Evolutionary conservation across 2,329 filamentous ascomycete genomes (phyloP).

Genomic region (Aspergillus novoparasiticus): DNA sequence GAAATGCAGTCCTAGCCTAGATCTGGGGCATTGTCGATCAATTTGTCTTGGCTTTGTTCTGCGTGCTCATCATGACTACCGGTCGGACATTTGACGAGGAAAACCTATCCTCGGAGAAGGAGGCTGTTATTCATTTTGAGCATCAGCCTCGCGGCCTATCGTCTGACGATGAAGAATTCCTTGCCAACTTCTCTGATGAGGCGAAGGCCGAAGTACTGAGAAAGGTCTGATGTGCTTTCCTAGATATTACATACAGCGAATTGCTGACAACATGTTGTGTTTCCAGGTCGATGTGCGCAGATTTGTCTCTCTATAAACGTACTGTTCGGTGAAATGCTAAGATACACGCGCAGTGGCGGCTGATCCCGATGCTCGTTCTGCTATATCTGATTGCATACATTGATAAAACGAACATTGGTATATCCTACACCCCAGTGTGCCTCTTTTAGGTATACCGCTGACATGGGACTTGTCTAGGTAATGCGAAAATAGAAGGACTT

Average conservation of each 20-base stretch:
- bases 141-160: constrained; percentile 12
- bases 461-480: constrained; percentile 36
- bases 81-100: background rate
- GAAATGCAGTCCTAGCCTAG: background rate
- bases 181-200: constrained; percentile 28
- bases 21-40: background rate
- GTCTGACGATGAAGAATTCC: constrained; percentile 33
- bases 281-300: background rate
- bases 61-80: background rate
- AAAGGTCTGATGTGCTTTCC: constrained; percentile 14
- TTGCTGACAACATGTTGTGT: background rate
- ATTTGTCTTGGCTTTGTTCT: background rate
- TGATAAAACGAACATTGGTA: constrained; percentile 24
- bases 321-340: background rate
- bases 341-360: constrained; percentile 3
- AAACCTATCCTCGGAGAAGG: constrained; percentile 9
- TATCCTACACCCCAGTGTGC: background rate
- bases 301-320: background rate
- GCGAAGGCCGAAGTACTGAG: constrained; percentile 21
- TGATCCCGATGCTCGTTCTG: constrained; percentile 21
- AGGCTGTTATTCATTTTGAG: constrained; percentile 17
- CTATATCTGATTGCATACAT: constrained; percentile 22
- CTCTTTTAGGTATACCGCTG: background rate
- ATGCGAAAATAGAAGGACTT: constrained; percentile 59
- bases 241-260: background rate